Evolutionary conservation across 176 grass and related monocot species (phyloP), one percentile per base, ranked within the genome.

Genomic region (bread wheat (Triticum aestivum)): DNA sequence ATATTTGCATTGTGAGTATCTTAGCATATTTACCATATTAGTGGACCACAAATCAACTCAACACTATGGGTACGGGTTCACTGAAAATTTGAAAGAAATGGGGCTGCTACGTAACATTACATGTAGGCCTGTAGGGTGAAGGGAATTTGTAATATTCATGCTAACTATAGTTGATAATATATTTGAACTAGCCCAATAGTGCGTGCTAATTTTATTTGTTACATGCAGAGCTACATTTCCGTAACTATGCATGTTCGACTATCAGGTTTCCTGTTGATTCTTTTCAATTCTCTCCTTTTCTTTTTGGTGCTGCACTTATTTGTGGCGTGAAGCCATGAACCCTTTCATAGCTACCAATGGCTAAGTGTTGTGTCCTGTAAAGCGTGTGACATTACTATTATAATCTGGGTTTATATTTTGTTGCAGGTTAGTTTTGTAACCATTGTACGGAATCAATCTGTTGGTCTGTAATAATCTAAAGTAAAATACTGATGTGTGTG

Each of bases 1-100:
- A 51, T 61, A 24, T 79, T 74, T 75, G 52, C 52, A 80, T 1
- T 20, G 62, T 76, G 51, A 84, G 62, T 34, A 59, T 61, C 64
- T 6, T 79, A 10, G 12, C 24, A 6, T 56, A 44, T 24, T 65
- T 73, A 58, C 67, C 58, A 66, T 79, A 73, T 80, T 73, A 4
- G 4, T 79, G 9, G n/a, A 32, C 41, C 33, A 17, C 32, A 3
- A 41, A 5, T n/a, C 12, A 54, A n/a, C 52, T 30, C 38, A 45
- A 45, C 0, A 1, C 9, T 67, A 41, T 27, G 13, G 24, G 2
- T 81, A 75, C n/a, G 9, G 5, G 59, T 66, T 87, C 24, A 5
- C 32, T 54, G 29, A 15, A 52, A 24, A 54, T 65, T 65, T 21
- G 41, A 69, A 74, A 59, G 30, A 87, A 81, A 81, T 6, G 6